Evolutionary conservation across 1,284 basidiomycete species (phyloP), one percentile per base, ranked within the genome.

Genomic region (Melampsora abietis-canadensis): DNA sequence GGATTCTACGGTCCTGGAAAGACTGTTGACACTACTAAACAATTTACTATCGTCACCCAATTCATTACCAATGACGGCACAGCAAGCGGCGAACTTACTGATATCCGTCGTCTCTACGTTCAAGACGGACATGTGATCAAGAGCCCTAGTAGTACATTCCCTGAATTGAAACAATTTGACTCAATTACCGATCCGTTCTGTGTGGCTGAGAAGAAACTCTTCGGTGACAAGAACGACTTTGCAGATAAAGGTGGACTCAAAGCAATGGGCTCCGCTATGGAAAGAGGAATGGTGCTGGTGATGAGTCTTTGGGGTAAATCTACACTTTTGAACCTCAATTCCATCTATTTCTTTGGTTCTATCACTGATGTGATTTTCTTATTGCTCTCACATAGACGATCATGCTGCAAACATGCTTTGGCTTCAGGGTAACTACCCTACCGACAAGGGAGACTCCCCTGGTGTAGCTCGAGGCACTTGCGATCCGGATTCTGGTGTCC

Each of bases 1-100:
- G 57, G 21, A 15, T 68, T 60, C 67, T 68, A 68, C 24, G 67
- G 67, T 10, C 51, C 67, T 17, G 10, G 27, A 14, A 68, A 68
- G 24, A 61, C 27, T 10, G 67, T 68, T 30, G 67, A 68, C 21
- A 68, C 67, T 14, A 61, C 6, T 37, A 59, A 68, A 24, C 5
- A 21, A 59, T 60, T 68, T 12, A 68, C 67, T 19, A 54, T 68
- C 15, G 37, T 68, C 17, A 68, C 67, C 40, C 67, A 68, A 61
- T 68, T 68, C 40, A 59, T 68, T n/a, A 68, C 67, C 54, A 5
- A 27, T 40, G 67, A 68, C 40, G 24, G 44, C 2, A 60, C 67
- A 14, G 67, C 54, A 17, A 30, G 2, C 21, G 67, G 67, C 10
- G 54, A 68, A 3, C 44, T 68, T 10, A 57, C 57, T 10, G 67